These are phyloP conservation scores for Diospyros kaki DNA, from an alignment of 148 eudicot species.

Conservation along the genomic window DNA sequence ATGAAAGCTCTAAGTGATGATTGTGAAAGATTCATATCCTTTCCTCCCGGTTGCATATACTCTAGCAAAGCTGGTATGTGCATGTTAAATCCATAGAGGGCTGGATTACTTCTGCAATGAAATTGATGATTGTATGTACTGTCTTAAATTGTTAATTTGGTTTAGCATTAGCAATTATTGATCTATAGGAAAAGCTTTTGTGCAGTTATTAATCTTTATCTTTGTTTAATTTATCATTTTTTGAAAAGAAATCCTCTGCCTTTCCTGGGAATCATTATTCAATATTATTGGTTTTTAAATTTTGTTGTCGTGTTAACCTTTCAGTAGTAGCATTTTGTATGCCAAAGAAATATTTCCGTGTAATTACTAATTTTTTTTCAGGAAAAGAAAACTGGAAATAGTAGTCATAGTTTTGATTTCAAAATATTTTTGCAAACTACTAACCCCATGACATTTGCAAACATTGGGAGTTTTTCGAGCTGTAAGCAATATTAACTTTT, in stretches of 20 bases:
- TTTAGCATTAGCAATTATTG: background rate
- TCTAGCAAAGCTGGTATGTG: slow-evolving; percentile 81
- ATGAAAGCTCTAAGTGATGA: slow-evolving; percentile 97
- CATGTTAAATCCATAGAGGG: background rate
- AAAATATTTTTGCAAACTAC: background rate
- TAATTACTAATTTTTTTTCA: background rate
- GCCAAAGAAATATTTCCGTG: background rate
- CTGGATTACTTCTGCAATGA: background rate
- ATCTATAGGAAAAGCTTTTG: background rate
- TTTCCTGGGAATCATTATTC: background rate
- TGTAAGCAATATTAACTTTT: no score
- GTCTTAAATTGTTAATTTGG: slow-evolving; percentile 6
- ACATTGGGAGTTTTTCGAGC: no score
- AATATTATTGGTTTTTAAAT: background rate
- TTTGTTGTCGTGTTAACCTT: background rate
- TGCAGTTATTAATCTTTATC: background rate
- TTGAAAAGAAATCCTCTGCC: background rate
- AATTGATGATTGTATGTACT: background rate
- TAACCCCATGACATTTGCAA: no score
- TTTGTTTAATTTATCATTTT: background rate
- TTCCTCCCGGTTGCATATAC: slow-evolving; percentile 85
- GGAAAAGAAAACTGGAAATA: background rate
- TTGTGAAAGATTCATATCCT: slow-evolving; percentile 76
- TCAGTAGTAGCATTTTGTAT: background rate
- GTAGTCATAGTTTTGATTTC: background rate